These are phyloP conservation scores for Selaginella moellendorffii DNA, from an alignment of 75 land plant genomes.

Conservation along the genomic window DNA sequence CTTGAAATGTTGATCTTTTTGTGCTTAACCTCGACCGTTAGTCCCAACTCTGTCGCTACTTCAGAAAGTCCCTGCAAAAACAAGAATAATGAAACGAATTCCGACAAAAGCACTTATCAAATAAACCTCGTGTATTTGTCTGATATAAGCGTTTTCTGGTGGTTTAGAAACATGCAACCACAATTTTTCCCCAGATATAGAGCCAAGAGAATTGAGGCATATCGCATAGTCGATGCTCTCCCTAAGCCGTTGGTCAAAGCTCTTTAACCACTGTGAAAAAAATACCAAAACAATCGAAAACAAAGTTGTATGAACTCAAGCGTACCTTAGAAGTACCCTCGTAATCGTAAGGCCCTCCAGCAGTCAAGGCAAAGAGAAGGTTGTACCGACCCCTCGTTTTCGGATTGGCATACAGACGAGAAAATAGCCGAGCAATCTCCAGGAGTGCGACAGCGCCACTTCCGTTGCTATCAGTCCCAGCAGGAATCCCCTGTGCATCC, in stretches of 20 bases:
- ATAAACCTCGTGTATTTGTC: slow-evolving; percentile 62
- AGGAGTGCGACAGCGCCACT: slow-evolving; percentile 83
- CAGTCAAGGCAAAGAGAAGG: slow-evolving; percentile 81
- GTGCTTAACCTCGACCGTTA: slow-evolving; percentile 63
- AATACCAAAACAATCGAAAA: neutral
- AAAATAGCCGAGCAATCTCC: slow-evolving; percentile 82
- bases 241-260: slow-evolving; percentile 83
- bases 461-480: slow-evolving; percentile 93
- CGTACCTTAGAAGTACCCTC: slow-evolving; percentile 86
- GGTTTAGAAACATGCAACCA: slow-evolving; percentile 97
- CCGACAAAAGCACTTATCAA: neutral
- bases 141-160: slow-evolving; percentile 86
- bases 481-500: slow-evolving; percentile 50
- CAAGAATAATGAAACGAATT: neutral
- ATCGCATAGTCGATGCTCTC: slow-evolving; percentile 98
- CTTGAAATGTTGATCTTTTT: slow-evolving; percentile 95
- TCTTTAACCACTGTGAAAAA: slow-evolving; percentile 64
- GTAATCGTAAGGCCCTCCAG: slow-evolving; percentile 97
- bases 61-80: slow-evolving; percentile 47
- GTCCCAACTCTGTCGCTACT: slow-evolving; percentile 57
- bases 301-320: neutral
- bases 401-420: slow-evolving; percentile 79
- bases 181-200: slow-evolving; percentile 40
- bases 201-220: slow-evolving; percentile 83
- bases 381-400: slow-evolving; percentile 84